phyloP scores from a whole-genome alignment of 2,329 filamentous ascomycete genomes.

The Karstenula rhodostoma region DNA sequence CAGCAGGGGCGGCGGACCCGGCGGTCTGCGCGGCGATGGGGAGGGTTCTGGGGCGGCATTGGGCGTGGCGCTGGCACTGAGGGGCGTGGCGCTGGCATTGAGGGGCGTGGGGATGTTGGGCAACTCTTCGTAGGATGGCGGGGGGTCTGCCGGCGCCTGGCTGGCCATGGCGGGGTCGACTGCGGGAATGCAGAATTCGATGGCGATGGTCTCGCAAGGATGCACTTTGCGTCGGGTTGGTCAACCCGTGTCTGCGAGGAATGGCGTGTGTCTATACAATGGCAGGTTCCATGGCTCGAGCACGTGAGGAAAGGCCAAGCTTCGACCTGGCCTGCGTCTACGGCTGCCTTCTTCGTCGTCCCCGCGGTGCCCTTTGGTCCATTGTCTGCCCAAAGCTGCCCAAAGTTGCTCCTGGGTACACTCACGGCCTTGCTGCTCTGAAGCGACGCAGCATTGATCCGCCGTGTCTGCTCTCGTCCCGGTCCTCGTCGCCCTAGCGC shows the following conservation, averaged over 20 bases:
- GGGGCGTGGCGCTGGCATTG: conserved; percentile 20
- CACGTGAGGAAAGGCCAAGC: conserved; percentile 9
- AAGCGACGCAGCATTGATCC: neutral
- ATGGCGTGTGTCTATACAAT: neutral
- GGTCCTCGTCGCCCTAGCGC: neutral
- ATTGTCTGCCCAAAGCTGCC: neutral
- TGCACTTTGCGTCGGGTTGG: neutral
- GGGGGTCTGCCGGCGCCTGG: conserved; percentile 49
- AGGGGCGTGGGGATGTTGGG: conserved; percentile 22
- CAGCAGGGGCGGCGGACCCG: conserved; percentile 60
- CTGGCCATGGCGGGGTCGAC: conserved; percentile 22
- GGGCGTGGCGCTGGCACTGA: conserved; percentile 18
- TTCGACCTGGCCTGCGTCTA: conserved; percentile 52
- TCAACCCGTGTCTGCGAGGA: neutral
- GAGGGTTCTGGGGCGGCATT: conserved; percentile 25
- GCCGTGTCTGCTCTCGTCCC: neutral
- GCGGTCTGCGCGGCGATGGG: conserved; percentile 38
- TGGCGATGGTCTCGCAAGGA: neutral
- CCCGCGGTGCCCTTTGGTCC: too few relatives aligned
- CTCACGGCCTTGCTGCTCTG: neutral
- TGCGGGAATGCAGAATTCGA: neutral
- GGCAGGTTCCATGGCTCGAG: neutral
- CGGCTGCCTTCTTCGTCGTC: too few relatives aligned
- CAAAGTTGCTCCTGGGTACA: neutral
- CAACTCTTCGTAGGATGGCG: conserved; percentile 52